A percentile compares a stretch with the other conserved stretches of the same genome.
phyloP scores from a whole-genome alignment of 192 early-diverging fungal genomes.

The Umbelopsis sp. region DNA sequence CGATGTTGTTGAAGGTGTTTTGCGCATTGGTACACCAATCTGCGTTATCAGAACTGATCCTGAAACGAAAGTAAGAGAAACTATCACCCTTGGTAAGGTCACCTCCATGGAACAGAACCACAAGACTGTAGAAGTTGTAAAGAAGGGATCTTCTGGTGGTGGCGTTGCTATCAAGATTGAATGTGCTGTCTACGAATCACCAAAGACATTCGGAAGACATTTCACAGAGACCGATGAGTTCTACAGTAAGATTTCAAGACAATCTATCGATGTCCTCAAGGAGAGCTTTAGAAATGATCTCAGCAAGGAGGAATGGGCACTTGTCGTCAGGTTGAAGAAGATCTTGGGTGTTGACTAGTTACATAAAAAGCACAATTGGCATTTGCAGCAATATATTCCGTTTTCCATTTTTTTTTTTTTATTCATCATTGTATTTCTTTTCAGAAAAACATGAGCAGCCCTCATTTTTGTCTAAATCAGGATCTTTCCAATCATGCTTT shows the following conservation, averaged over 20 bases:
- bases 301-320: constrained; percentile 84
- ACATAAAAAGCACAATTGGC: too few species aligned
- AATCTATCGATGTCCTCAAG: constrained; percentile 95
- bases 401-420: neutral
- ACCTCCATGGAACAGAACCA: constrained; percentile 92
- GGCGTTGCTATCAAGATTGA: constrained; percentile 94
- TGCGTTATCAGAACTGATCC: constrained; percentile 81
- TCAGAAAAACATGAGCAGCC: too few species aligned
- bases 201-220: constrained; percentile 92
- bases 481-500: too few species aligned
- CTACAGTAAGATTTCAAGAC: constrained; percentile 80
- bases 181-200: constrained; percentile 76
- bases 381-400: neutral
- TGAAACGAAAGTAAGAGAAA: constrained; percentile 70
- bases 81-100: constrained; percentile 84
- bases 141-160: constrained; percentile 80
- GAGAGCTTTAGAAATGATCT: constrained; percentile 91
- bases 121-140: constrained; percentile 79
- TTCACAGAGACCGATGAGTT: constrained; percentile 84
- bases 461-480: too few species aligned
- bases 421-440: neutral
- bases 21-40: constrained; percentile 89
- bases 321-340: constrained; percentile 82
- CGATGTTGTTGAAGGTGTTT: constrained; percentile 90
- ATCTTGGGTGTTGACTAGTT: constrained; percentile 41